Conservation (phyloP, 2,329 filamentous ascomycete species). For the Pleurostoma richardsiae region DNA sequence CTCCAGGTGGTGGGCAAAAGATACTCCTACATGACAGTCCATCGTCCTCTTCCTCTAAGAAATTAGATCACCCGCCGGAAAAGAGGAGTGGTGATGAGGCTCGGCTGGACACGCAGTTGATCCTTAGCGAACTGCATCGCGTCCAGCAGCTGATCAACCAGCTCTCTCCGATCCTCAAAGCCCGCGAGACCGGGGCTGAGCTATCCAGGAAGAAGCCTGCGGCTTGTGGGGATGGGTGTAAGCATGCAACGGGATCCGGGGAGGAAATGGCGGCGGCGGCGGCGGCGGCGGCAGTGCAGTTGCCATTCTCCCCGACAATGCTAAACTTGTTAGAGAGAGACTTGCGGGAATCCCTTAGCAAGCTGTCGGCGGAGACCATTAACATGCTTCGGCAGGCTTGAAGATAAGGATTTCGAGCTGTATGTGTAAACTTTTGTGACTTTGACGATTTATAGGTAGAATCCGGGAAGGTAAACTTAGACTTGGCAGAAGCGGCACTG, state of each 20-base stretch:
- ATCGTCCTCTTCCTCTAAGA: no score
- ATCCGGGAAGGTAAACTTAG: not conserved
- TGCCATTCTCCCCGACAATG: conserved; percentile 1
- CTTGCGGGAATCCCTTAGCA: conserved; percentile 10
- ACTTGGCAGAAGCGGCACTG: not conserved
- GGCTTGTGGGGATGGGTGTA: no score
- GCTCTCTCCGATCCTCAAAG: conserved; percentile 11
- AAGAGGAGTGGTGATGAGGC: no score
- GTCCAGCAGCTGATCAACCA: conserved; percentile 20
- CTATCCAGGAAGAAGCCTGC: no score
- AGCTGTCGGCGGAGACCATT: conserved; percentile 11
- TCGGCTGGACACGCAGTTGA: conserved; percentile 13
- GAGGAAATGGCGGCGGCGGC: no score
- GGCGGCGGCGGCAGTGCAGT: not conserved
- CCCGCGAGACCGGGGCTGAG: not conserved
- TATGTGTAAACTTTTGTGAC: no score
- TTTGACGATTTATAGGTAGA: not conserved
- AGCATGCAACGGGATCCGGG: no score
- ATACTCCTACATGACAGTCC: no score
- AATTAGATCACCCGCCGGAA: no score
- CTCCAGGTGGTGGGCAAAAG: no score
- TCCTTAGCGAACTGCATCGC: conserved; percentile 25
- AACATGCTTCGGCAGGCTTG: conserved; percentile 5
- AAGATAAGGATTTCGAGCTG: not conserved
- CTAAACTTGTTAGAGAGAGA: conserved; percentile 14